Percentiles rank a stretch among this genome's conserved stretches.
Conservation (phyloP, 129 eudicot species). For the Helianthus tuberosus region DNA sequence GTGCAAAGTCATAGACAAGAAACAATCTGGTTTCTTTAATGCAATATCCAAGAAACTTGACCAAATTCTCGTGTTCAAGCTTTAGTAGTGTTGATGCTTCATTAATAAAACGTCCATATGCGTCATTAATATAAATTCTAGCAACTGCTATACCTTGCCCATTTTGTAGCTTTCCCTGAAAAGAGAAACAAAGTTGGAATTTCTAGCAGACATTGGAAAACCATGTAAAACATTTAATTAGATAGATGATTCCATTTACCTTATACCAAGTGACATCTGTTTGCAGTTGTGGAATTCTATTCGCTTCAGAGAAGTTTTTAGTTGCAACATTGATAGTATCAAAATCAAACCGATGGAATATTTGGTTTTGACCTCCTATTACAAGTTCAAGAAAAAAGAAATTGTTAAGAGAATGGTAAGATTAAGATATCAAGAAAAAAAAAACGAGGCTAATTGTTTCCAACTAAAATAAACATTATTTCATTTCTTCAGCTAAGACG, state of each 20-base stretch:
- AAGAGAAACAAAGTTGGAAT: too few species aligned
- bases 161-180: constrained; percentile 15
- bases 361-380: background rate
- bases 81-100: background rate
- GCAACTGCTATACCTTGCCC: constrained; percentile 20
- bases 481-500: background rate
- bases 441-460: too few species aligned
- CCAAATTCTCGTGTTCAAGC: constrained; percentile 9
- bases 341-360: background rate
- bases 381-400: constrained; percentile 6
- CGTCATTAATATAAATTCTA: background rate
- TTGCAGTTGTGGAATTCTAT: background rate
- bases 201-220: too few species aligned
- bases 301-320: constrained; percentile 15
- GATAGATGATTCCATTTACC: constrained; percentile 21
- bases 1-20: constrained; percentile 7
- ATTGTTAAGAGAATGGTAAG: background rate
- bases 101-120: background rate
- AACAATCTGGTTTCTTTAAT: background rate
- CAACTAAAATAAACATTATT: too few species aligned
- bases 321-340: constrained; percentile 15
- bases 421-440: background rate
- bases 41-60: constrained; percentile 21
- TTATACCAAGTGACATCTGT: background rate
- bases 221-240: too few species aligned